These are phyloP conservation scores for Gynostemma pentaphyllum DNA, from an alignment of 306 rosid species.

Conservation along the genomic window DNA sequence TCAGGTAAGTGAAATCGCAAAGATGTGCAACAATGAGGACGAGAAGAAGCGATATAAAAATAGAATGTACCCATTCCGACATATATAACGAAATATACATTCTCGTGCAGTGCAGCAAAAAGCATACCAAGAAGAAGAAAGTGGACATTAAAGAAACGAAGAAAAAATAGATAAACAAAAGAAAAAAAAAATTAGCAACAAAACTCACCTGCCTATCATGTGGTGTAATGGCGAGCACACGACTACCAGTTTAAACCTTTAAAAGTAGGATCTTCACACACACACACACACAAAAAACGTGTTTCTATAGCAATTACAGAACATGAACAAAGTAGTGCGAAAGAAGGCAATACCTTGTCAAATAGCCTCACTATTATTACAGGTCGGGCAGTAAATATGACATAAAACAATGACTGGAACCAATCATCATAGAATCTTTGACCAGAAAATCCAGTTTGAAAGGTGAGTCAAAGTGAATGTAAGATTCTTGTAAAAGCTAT, in stretches of 20 bases:
- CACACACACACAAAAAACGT: slow-evolving; percentile 54
- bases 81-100: slow-evolving; percentile 66
- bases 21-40: slow-evolving; percentile 75
- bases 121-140: background rate
- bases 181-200: background rate
- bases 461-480: slow-evolving; percentile 90
- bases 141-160: too few species aligned
- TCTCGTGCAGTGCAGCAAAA: slow-evolving; percentile 66
- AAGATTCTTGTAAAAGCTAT: slow-evolving; percentile 96
- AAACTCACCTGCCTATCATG: slow-evolving; percentile 57
- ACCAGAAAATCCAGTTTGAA: slow-evolving; percentile 96
- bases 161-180: background rate
- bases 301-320: slow-evolving; percentile 11
- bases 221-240: too few species aligned
- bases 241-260: too few species aligned
- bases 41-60: slow-evolving; percentile 65
- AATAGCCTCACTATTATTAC: slow-evolving; percentile 85
- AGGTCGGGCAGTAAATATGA: slow-evolving; percentile 88
- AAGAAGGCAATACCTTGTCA: slow-evolving; percentile 57
- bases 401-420: slow-evolving; percentile 87
- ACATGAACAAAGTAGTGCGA: slow-evolving; percentile 9
- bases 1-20: slow-evolving; percentile 74
- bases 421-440: slow-evolving; percentile 98
- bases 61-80: slow-evolving; percentile 79
- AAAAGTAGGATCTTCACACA: too few species aligned